A percentile compares a stretch with the other conserved stretches of the same genome.
phyloP scores from a whole-genome alignment of 257 asterid species.

The Datura wrightii region DNA sequence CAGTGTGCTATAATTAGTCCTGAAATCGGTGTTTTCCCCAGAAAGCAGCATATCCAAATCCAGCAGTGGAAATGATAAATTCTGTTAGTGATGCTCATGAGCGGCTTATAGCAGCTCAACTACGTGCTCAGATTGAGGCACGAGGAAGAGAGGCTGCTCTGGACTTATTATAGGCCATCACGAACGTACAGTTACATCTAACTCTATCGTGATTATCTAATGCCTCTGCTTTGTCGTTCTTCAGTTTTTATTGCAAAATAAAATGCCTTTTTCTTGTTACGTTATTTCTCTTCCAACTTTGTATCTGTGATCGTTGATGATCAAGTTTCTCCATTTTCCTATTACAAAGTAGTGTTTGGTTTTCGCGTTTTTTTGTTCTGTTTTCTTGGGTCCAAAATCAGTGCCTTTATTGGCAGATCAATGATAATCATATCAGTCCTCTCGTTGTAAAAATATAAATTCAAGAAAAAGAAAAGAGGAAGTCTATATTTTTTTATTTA shows the following conservation, averaged over 20 bases:
- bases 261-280: neutral
- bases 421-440: neutral
- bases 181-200: neutral
- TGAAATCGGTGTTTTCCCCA: constrained; percentile 7
- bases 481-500: too few relatives aligned
- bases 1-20: neutral
- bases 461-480: neutral
- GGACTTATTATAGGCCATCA: neutral
- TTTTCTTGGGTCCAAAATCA: neutral
- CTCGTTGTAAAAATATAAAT: neutral
- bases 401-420: neutral
- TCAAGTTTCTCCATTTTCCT: neutral
- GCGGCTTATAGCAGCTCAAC: neutral
- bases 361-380: neutral
- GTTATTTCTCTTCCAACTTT: constrained; percentile 3
- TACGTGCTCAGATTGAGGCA: neutral
- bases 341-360: neutral
- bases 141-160: neutral
- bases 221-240: neutral
- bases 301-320: neutral
- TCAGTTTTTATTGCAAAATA: neutral
- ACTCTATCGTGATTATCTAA: neutral
- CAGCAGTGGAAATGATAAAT: neutral
- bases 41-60: neutral
- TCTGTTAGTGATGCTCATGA: constrained; percentile 17